A percentile compares a stretch with the other conserved stretches of the same genome.
These are phyloP conservation scores for Wickerhamomyces sp. DNA, from an alignment of 1,139 yeast species.

Conservation along the genomic window DNA sequence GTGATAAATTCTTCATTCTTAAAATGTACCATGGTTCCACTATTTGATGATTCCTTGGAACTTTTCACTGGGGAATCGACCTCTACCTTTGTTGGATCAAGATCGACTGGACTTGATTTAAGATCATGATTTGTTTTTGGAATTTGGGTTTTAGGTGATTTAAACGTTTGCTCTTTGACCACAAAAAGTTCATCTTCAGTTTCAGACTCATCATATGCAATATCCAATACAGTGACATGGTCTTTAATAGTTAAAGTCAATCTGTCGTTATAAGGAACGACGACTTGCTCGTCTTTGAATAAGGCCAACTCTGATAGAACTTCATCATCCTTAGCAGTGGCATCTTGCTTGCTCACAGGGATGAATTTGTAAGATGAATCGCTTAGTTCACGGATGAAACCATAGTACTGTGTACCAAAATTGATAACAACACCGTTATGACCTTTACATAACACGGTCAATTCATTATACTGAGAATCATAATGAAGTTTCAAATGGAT, in stretches of 20 bases:
- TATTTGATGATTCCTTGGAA: too few species aligned
- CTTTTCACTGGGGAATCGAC: too few species aligned
- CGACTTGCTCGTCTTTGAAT: constrained; percentile 48
- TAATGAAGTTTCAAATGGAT: constrained; percentile 48
- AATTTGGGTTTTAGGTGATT: neutral
- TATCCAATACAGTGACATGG: constrained; percentile 15
- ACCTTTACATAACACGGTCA: constrained; percentile 32
- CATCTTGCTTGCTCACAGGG: constrained; percentile 11
- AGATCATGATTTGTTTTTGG: neutral
- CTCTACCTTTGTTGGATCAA: neutral
- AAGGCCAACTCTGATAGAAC: constrained; percentile 43
- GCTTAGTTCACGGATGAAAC: constrained; percentile 15
- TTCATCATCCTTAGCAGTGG: constrained; percentile 16
- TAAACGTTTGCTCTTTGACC: constrained; percentile 8
- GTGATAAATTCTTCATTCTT: neutral
- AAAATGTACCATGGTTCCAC: too few species aligned
- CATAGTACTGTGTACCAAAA: constrained; percentile 26
- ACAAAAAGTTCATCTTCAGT: constrained; percentile 30
- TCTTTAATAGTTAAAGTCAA: constrained; percentile 53
- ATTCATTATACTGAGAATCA: constrained; percentile 22
- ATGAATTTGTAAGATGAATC: constrained; percentile 13
- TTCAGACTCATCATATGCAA: constrained; percentile 27
- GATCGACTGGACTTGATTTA: neutral
- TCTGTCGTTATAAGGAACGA: constrained; percentile 50
- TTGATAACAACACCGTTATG: constrained; percentile 30